Evolutionary conservation across 495 filamentous ascomycete species (phyloP).

Genomic region (Aspergillus kassunensis): DNA sequence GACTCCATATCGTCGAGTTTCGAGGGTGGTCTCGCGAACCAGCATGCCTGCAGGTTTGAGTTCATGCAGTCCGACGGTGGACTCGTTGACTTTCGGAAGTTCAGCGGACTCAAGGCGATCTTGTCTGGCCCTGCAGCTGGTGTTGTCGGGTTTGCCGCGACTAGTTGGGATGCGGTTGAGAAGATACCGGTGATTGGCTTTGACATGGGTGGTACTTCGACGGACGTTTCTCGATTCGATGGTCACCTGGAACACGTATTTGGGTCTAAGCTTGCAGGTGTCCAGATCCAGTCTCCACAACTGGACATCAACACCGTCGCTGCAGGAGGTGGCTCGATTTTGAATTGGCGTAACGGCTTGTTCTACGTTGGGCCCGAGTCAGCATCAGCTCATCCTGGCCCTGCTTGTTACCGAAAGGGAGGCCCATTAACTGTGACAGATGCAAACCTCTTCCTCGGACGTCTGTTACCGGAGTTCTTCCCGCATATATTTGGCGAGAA

Average conservation of each 20-base stretch:
- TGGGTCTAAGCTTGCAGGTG: conserved; percentile 92
- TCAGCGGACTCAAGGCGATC: conserved; percentile 57
- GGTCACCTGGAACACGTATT: conserved; percentile 96
- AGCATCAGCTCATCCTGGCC: conserved; percentile 87
- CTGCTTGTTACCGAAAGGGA: conserved; percentile 92
- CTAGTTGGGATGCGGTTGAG: conserved; percentile 81
- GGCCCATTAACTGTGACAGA: conserved; percentile 92
- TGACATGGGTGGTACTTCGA: conserved; percentile 95
- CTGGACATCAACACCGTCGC: conserved; percentile 98
- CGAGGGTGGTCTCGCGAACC: conserved; percentile 46
- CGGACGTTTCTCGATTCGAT: conserved; percentile 90
- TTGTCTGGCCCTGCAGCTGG: conserved; percentile 61
- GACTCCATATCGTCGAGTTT: conserved; percentile 72
- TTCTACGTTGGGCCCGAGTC: conserved; percentile 97
- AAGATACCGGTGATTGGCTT: conserved; percentile 93
- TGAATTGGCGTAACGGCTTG: conserved; percentile 87
- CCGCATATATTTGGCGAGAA: conserved; percentile 94
- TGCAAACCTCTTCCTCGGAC: conserved; percentile 85
- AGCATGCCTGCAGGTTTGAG: conserved; percentile 46
- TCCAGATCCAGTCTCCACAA: conserved; percentile 92
- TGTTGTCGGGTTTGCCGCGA: conserved; percentile 91
- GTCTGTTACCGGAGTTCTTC: conserved; percentile 90
- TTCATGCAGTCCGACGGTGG: conserved; percentile 58
- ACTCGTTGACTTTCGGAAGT: conserved; percentile 52
- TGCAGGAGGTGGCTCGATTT: conserved; percentile 83